Evolutionary conservation across 2,329 filamentous ascomycete species (phyloP), one percentile per base, ranked within the genome.

Genomic region (Colletotrichum spinosum): DNA sequence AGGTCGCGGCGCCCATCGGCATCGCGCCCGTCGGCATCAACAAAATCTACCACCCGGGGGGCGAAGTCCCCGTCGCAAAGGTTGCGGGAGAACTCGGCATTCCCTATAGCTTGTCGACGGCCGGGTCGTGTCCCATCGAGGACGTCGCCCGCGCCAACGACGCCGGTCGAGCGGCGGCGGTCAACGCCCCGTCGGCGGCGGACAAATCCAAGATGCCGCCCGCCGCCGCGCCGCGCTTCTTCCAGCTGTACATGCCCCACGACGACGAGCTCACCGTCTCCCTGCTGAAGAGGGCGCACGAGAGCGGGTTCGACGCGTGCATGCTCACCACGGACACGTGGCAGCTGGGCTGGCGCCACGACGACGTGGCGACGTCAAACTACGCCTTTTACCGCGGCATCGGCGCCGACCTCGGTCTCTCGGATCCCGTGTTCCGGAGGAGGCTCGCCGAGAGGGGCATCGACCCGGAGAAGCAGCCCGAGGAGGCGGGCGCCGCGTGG

Each of bases 21-120:
- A 88, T 90, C 70, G 85, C 88, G 0, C 87, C 88, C 0, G 84
- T 90, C 35, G 88, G 88, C 5, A 89, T 90, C 69, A 89, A 90
- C 77, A 84, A 85, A 67, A 90, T 90, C 69, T 90, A 89, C 76
- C 81, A 90, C 69, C 80, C 82, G 0, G 72, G 76, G 0, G 88
- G 84, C 44, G 88, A 91, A 71, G 72, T 88, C 0, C 81, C 86
- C 0, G 87, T 90, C 1, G 86, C 88, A 9, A 83, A 82, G 61
- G 86, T 87, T 0, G 87, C 87, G 0, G 80, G 81, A n/a, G 85
- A 88, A 68, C 75, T 90, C 3, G 84, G 84, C 25, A 73, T 90
- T 1, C 84, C 85, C 2, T 90, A 90, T 72, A 86, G 81, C 63
- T 78, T 90, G 34, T 85, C 81, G 33, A 88, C 87, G 0, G 88